A percentile compares a stretch with the other conserved stretches of the same genome.
Evolutionary conservation across 176 grass and related monocot species (phyloP).

Genomic region (Oryza punctata): DNA sequence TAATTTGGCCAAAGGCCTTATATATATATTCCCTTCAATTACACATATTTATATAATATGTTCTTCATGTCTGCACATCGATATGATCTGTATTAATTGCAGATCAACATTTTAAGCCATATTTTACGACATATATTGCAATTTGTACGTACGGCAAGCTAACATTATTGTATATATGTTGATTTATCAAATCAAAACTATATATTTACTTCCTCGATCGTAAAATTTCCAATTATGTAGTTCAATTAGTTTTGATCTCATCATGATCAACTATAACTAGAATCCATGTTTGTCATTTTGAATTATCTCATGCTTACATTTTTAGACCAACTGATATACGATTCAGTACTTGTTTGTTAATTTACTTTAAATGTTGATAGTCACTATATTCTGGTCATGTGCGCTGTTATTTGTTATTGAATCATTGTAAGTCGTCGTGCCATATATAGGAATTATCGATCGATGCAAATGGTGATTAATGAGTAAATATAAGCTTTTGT

Average conservation of each 20-base stretch:
- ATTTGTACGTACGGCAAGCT: neutral
- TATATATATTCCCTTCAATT: neutral
- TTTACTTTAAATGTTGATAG: neutral
- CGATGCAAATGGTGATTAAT: neutral
- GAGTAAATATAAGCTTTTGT: neutral
- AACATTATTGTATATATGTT: conserved; percentile 7
- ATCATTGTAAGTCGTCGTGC: neutral
- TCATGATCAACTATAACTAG: neutral
- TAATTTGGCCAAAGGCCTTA: conserved; percentile 26
- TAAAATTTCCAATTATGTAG: neutral
- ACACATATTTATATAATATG: neutral
- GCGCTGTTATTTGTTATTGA: neutral
- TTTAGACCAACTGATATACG: neutral
- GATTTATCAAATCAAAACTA: conserved; percentile 15
- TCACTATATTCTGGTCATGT: neutral
- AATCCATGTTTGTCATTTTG: neutral
- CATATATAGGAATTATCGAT: neutral
- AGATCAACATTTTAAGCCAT: conserved; percentile 19
- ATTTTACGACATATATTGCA: neutral
- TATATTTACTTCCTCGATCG: neutral
- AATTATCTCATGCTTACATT: neutral
- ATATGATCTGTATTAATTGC: neutral
- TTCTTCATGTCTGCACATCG: neutral
- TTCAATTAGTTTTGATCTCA: neutral
- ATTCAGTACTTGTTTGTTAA: neutral